Base-by-base conservation (phyloP, 1,139 yeast genomes). In the Hemisphaericaspora xylofermentans region DNA sequence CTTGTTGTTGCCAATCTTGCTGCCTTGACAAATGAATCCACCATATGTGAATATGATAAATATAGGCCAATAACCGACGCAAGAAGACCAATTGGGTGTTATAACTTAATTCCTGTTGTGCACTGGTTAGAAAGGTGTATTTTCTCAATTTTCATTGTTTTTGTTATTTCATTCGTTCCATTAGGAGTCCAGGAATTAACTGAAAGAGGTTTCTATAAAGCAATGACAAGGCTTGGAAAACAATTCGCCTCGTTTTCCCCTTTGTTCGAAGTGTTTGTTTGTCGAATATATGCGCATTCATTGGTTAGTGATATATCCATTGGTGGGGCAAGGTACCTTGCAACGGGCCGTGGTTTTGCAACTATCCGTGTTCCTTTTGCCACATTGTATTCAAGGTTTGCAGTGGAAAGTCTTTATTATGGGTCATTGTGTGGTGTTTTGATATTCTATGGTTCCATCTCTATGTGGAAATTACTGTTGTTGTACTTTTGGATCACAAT, bases 331-430 rank as follows among this genome's bases (percentile, higher is more conserved):
- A 65, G 66, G 43, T 76, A 76, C 51, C 73, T 76, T 49, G 75
- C 80, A 2, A 76, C 82, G 0, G 81, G 80, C 12, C 59, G 82
- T 54, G 80, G 80, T 1, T 74, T 76, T 55, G 78, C 81, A 28
- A 76, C 81, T 0, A 57, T 65, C 2, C 57, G 82, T 47, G 64
- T 68, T 6, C 65, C 76, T 7, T 74, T 76, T 50, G 56, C 74
- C 1, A 54, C 58, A 1, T 54, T 76, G 7, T 76, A 74, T 53
- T 58, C 78, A 2, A 55, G 79, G 38, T 76, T 71, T 56, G 75
- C 80, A 0, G 52, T 62, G 14, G 76, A 71, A 34, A 71, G 79
- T 45, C 58, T 74, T 26, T 71, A 74, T 43, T 68, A 63, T 51
- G 80, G 78, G 0, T 64, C 68, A 0, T 48, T 57, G 3, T 60